Percentiles rank a stretch among this genome's conserved stretches.
phyloP scores from a whole-genome alignment of 441 rosid species.

The Mallotus repandus region DNA sequence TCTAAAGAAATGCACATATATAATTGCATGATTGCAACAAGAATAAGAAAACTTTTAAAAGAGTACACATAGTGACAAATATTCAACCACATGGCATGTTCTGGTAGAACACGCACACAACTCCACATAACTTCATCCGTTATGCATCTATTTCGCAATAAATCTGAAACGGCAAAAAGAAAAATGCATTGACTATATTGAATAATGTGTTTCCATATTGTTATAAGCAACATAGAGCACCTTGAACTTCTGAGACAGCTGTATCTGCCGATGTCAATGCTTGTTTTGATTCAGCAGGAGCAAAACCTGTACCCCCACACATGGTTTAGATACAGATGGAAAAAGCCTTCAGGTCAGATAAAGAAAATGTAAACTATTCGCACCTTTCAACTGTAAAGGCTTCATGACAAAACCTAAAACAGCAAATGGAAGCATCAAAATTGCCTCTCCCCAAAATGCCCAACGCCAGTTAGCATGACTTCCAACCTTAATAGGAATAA shows the following conservation, averaged over 20 bases:
- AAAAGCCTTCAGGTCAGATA: constrained; percentile 6
- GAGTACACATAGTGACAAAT: not conserved
- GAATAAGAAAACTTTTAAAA: no score
- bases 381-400: constrained; percentile 91
- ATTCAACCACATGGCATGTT: not conserved
- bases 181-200: not conserved
- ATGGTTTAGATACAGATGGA: constrained; percentile 24
- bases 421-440: constrained; percentile 80
- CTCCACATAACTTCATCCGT: not conserved
- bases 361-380: constrained; percentile 4
- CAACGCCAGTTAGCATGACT: constrained; percentile 65
- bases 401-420: constrained; percentile 68
- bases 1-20: not conserved
- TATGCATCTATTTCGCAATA: constrained; percentile 6
- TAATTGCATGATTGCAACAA: no score
- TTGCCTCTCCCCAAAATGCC: constrained; percentile 89
- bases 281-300: constrained; percentile 46
- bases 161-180: not conserved
- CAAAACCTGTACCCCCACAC: constrained; percentile 60
- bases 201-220: constrained; percentile 1
- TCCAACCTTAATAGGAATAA: constrained; percentile 52
- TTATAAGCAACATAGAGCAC: constrained; percentile 28
- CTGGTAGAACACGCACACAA: not conserved
- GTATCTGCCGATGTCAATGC: constrained; percentile 38
- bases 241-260: constrained; percentile 43